Evolutionary conservation across 208 protist genomes (phyloP), one percentile per base, ranked within the genome.

Genomic region (Acanthamoeba healyi): DNA sequence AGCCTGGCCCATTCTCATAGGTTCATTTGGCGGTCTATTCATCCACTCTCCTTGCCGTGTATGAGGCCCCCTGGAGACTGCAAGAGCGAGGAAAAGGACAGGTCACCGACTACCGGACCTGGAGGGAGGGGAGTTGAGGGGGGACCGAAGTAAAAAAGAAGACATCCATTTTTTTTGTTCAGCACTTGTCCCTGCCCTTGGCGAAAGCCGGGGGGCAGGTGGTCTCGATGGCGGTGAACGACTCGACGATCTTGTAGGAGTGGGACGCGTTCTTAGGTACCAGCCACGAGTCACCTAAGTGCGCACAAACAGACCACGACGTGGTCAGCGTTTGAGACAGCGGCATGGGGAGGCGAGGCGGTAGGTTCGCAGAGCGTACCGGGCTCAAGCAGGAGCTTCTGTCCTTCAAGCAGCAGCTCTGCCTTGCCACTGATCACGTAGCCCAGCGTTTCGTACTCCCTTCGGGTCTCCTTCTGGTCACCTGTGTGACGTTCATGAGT

Each of bases 281-380:
- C 70, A 81, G 70, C 70, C 70, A 81, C 38, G 70, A 81, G 36
- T 81, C 70, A 38, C 70, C 70, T 81, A n/a, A n/a, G 70, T 46
- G 12, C 54, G 2, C 46, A 51, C 46, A 51, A 10, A 9, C 46
- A 4, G 15, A 70, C 22, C 0, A 70, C 29, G n/a, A 22, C n/a
- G 0, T 10, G n/a, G 65, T 34, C 29, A 0, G 1, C 0, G 15
- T 40, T 17, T 2, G 12, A 15, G n/a, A 15, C 12, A 1, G 1
- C n/a, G n/a, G n/a, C n/a, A n/a, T n/a, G n/a, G n/a, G n/a, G n/a
- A n/a, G n/a, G n/a, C n/a, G n/a, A n/a, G n/a, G n/a, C n/a, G n/a
- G n/a, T n/a, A n/a, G n/a, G n/a, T n/a, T n/a, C n/a, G n/a, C n/a
- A n/a, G n/a, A n/a, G n/a, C 61, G 40, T 29, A 81, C 70, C 70